These are phyloP conservation scores for Osmanthus fragrans DNA, from an alignment of 257 asterid species.

Conservation along the genomic window DNA sequence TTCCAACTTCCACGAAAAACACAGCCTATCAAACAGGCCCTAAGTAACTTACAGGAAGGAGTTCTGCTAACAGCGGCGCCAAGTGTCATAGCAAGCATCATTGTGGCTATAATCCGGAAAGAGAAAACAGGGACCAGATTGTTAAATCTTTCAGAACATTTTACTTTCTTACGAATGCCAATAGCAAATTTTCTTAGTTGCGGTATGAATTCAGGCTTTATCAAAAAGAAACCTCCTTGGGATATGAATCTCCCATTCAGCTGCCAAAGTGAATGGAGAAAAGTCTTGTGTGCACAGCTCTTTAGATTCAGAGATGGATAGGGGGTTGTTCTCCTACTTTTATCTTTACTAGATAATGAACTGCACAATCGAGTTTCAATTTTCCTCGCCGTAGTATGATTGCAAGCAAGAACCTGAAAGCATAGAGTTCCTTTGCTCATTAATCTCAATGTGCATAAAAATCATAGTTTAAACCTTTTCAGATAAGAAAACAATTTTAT, in stretches of 20 bases:
- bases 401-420: constrained; percentile 44
- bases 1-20: too few relatives aligned
- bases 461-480: background rate
- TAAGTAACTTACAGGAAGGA: constrained; percentile 64
- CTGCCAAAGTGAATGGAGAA: constrained; percentile 38
- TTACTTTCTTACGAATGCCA: constrained; percentile 33
- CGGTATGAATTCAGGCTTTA: constrained; percentile 30
- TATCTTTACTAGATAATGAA: constrained; percentile 32
- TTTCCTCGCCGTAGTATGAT: constrained; percentile 28
- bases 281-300: constrained; percentile 24
- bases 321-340: constrained; percentile 9
- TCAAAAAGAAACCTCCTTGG: constrained; percentile 32
- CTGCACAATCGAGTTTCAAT: constrained; percentile 29
- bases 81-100: constrained; percentile 68
- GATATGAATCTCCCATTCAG: constrained; percentile 33
- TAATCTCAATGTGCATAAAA: background rate
- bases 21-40: too few relatives aligned
- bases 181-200: constrained; percentile 32
- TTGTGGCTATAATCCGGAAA: constrained; percentile 52
- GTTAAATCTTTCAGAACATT: constrained; percentile 32
- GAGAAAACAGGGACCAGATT: constrained; percentile 35
- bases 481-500: background rate
- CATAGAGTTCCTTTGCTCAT: background rate
- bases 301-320: constrained; percentile 25
- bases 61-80: constrained; percentile 51